Base-by-base conservation (phyloP, 352 stramenopile species). In the Thraustochytrium sp. region DNA sequence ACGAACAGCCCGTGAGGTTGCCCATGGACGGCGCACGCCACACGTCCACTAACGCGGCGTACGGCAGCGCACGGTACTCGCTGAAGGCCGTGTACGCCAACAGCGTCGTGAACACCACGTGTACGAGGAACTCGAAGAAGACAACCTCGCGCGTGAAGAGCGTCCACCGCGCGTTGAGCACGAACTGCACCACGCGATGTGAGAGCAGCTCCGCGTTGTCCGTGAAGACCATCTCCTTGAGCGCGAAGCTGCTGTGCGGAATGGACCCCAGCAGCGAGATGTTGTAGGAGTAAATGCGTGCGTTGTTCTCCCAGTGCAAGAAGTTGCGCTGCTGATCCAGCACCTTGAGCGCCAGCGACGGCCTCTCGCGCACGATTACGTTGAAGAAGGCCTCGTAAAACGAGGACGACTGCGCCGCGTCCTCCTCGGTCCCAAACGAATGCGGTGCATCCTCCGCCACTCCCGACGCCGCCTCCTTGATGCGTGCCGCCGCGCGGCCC, bases 311-410 rank as follows among this genome's bases (percentile, higher is more conserved):
- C 68, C 68, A 80, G 51, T 80, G 40, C n/a, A 80, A 44, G 42
- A 80, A 80, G 37, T 46, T 80, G 8, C 68, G 48, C 29, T 80
- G 68, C 68, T 80, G 31, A 44, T 80, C 53, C 13, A 80, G 53
- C 9, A 80, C 21, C 51, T 80, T 80, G 37, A 80, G 42, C 1
- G 68, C 68, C 68, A 80, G 26, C 23, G 42, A 46, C 18, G 68
- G 68, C 18, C 68, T 13, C 51, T 80, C 68, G 13, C 26, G 18
- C 29, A 80, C 68, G 4, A 80, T 80, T 2, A 80, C 68, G 18
- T 80, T 53, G 53, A 80, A 80, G n/a, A 80, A 80, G 13, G 68
- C 40, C 48, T 46, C 31, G 31, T 80, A 80, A 34, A 80, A 80
- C 65, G 42, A 72, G 8, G 59, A 72, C 8, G 59, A 72, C 21